phyloP scores from a whole-genome alignment of 331 rosid species.

The Erythrophleum ivorense region DNA sequence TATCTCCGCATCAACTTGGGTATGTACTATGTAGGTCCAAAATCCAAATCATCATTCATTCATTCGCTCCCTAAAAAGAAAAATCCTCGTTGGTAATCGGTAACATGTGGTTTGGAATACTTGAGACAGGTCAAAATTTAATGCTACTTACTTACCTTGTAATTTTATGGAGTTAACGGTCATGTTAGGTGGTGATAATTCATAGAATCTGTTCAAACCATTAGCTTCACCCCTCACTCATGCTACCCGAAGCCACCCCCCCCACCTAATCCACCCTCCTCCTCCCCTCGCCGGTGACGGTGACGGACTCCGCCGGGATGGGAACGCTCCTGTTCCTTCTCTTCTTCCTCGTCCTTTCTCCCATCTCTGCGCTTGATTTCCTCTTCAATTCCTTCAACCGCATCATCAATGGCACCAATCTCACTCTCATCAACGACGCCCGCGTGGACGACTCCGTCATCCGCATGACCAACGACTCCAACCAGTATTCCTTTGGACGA shows the following conservation, averaged over 20 bases:
- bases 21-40: too few species aligned
- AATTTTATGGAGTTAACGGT: too few species aligned
- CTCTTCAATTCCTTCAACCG: slow-evolving; percentile 64
- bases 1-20: not conserved
- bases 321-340: not conserved
- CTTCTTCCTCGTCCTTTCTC: slow-evolving; percentile 21
- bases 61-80: too few species aligned
- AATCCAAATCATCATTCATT: too few species aligned
- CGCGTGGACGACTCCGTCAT: slow-evolving; percentile 57
- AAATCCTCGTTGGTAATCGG: too few species aligned
- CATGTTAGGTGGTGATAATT: not conserved
- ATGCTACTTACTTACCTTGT: too few species aligned
- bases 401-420: slow-evolving; percentile 46
- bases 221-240: not conserved
- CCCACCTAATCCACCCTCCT: not conserved
- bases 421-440: slow-evolving; percentile 71
- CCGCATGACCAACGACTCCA: slow-evolving; percentile 80
- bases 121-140: too few species aligned
- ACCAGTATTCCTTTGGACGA: slow-evolving; percentile 62
- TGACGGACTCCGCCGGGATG: slow-evolving; percentile 39
- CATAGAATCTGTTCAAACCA: not conserved
- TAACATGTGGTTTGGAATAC: too few species aligned
- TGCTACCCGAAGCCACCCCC: not conserved
- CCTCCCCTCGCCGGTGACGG: slow-evolving; percentile 9
- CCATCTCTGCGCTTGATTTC: slow-evolving; percentile 57